Evolutionary conservation across 78 protist genomes (phyloP), one percentile per base, ranked within the genome.

Genomic region (Dictyostelium capitatum): DNA sequence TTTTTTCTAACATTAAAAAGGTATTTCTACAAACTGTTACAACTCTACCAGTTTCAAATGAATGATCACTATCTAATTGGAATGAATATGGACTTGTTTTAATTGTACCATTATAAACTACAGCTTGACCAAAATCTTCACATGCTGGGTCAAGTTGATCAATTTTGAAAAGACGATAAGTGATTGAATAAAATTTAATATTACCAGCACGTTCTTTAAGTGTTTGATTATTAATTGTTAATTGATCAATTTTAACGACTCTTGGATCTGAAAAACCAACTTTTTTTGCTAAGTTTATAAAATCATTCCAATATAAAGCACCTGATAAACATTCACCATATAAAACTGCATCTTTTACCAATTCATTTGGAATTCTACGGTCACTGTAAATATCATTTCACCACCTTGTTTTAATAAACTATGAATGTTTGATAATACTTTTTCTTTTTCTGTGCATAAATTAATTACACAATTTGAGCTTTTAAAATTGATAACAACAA

Each of bases 121-220:
- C 98, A 8, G 84, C 89, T 54, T 96, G 98, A 23, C 97, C 98
- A 64, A 96, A 97, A 91, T 96, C 98, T 54, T 97, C 98, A 64
- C 97, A 92, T 20, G 28, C n/a, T 70, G 57, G 9, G 80, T 97
- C 98, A 23, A 97, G 79, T 50, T 0, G 84, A 12, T 92, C 85
- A 23, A 97, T 89, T 80, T 97, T 97, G 82, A 94, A 97, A 28
- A 96, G 93, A 57, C 98, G 96, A 92, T 89, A 96, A 14, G 96
- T 96, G 43, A 91, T 92, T 20, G 95, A 90, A 62, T 2, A 93
- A 78, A 95, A 97, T 41, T 9, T 72, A 12, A 50, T 82, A 47
- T 54, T 19, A 9, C 95, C 92, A n/a, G 83, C n/a, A 15, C 47
- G 15, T 48, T 17, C 85, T 15, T 19, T 23, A 43, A 96, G 5